phyloP scores from a whole-genome alignment of 768 basidiomycete species.

The Kwoniella sp. region DNA sequence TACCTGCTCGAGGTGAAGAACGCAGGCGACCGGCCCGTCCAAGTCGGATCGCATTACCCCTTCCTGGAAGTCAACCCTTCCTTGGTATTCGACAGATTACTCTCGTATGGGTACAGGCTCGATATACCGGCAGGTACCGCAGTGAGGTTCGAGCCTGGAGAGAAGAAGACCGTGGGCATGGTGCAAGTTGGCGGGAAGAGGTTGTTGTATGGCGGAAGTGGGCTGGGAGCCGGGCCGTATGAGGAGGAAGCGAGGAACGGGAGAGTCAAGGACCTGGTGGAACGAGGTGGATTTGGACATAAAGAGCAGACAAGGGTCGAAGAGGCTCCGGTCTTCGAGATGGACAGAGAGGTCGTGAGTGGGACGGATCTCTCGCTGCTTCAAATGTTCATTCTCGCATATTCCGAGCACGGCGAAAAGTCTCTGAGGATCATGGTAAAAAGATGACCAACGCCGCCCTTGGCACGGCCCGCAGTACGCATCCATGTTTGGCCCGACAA shows the following conservation, averaged over 20 bases:
- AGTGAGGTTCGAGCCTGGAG: conserved; percentile 94
- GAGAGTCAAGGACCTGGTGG: conserved; percentile 57
- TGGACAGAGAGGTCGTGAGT: conserved; percentile 57
- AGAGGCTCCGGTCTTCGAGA: conserved; percentile 61
- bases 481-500: conserved; percentile 93
- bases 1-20: conserved; percentile 79
- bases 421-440: too few relatives aligned
- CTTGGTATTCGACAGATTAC: conserved; percentile 77
- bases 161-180: conserved; percentile 78
- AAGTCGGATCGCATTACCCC: conserved; percentile 93
- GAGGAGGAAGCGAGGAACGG: conserved; percentile 42
- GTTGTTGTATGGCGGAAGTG: conserved; percentile 77
- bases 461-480: conserved; percentile 64
- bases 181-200: conserved; percentile 74
- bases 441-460: too few relatives aligned
- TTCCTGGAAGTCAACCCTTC: conserved; percentile 86
- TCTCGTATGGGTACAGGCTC: conserved; percentile 70
- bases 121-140: conserved; percentile 95
- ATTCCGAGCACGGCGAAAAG: background rate
- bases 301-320: conserved; percentile 58
- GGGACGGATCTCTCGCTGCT: background rate
- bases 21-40: conserved; percentile 88
- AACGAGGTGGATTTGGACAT: conserved; percentile 69
- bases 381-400: background rate
- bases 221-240: conserved; percentile 64